Percentiles rank a stretch among this genome's conserved stretches.
Conservation (phyloP, 176 grass and related monocot species). For the Triticum timopheevii region DNA sequence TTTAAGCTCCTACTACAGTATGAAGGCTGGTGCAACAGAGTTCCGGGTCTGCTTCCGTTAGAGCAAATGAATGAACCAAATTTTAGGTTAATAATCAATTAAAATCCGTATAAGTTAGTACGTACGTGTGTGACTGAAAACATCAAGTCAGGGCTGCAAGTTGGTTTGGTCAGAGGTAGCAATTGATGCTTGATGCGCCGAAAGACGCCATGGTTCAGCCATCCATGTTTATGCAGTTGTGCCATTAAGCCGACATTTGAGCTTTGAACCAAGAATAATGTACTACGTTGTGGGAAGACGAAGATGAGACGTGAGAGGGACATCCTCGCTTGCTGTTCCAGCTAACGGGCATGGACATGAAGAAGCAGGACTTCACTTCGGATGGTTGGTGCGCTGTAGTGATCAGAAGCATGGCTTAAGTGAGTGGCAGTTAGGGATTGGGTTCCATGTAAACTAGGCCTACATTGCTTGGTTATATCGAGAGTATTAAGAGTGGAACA, state of each 20-base stretch:
- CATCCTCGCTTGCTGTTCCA: too few species aligned
- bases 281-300: not conserved
- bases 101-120: too few species aligned
- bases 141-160: not conserved
- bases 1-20: too few species aligned
- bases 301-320: too few species aligned
- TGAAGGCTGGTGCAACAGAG: too few species aligned
- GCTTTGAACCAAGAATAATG: not conserved
- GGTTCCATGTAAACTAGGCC: not conserved
- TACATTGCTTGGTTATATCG: too few species aligned
- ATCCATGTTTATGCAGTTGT: not conserved
- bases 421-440: not conserved
- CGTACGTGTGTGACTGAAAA: too few species aligned
- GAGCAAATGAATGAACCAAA: too few species aligned
- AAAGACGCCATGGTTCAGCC: not conserved
- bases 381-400: not conserved
- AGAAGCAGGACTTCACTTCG: too few species aligned
- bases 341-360: too few species aligned
- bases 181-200: not conserved
- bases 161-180: not conserved
- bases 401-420: not conserved
- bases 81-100: too few species aligned
- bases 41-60: too few species aligned
- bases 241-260: not conserved
- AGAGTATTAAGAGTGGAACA: not conserved